phyloP scores from a whole-genome alignment of 176 grass and related monocot species.

The Pontederia paniculata region DNA sequence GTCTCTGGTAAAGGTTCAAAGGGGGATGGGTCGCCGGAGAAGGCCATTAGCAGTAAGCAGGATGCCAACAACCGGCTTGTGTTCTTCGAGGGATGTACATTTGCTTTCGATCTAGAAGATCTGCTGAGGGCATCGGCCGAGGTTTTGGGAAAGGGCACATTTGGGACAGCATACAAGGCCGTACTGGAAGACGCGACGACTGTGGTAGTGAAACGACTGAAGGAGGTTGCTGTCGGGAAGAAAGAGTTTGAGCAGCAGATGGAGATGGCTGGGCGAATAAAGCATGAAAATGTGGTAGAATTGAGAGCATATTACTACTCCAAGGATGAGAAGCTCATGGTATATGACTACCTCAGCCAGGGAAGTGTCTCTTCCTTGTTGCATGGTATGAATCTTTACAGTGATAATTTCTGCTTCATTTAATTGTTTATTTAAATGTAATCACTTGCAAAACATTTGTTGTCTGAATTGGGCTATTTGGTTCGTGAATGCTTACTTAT shows the following conservation, averaged over 20 bases:
- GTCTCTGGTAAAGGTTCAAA: conserved; percentile 2
- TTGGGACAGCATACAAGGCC: conserved; percentile 81
- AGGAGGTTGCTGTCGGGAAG: conserved; percentile 62
- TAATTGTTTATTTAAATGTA: conserved; percentile 1
- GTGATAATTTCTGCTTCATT: not conserved
- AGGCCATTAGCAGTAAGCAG: conserved; percentile 50
- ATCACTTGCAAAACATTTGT: not conserved
- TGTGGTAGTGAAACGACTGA: conserved; percentile 88
- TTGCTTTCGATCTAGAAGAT: conserved; percentile 93
- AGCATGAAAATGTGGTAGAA: conserved; percentile 66
- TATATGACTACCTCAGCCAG: conserved; percentile 57
- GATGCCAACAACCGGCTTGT: conserved; percentile 65
- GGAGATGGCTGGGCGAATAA: conserved; percentile 70
- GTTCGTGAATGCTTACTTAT: not conserved
- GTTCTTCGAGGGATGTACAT: conserved; percentile 69
- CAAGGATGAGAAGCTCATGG: conserved; percentile 97
- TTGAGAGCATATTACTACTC: conserved; percentile 89
- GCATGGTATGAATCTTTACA: conserved; percentile 40
- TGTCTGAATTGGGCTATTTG: not conserved
- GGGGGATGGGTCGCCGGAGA: conserved; percentile 39
- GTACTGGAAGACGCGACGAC: conserved; percentile 77
- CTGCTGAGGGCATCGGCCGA: conserved; percentile 87
- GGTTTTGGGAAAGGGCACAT: conserved; percentile 82
- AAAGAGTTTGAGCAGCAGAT: conserved; percentile 97
- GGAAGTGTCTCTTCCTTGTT: conserved; percentile 84